Evolutionary conservation across 345 rosid genomes (phyloP).

Genomic region (Murraya paniculata): DNA sequence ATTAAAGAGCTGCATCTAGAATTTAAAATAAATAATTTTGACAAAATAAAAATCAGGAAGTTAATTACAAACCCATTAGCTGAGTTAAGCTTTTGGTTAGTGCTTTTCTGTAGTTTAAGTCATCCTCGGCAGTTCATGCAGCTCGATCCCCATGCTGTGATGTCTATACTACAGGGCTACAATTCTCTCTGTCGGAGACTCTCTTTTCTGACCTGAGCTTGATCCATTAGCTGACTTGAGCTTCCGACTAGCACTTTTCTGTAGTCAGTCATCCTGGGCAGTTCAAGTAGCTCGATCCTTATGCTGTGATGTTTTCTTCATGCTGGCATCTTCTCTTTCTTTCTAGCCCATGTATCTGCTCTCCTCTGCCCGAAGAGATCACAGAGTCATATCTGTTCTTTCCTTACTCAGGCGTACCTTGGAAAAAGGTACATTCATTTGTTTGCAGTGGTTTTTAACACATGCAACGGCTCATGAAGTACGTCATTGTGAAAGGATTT

Average conservation of each 20-base stretch:
- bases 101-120: not conserved
- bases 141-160: not conserved
- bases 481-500: not conserved
- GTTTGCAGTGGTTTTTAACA: not conserved
- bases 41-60: too few species aligned
- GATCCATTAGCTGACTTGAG: not conserved
- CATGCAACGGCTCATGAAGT: not conserved
- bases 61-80: too few species aligned
- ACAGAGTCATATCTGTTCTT: not conserved
- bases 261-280: not conserved
- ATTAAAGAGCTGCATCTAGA: too few species aligned
- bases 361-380: not conserved
- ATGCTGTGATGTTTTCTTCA: not conserved
- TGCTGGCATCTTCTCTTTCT: not conserved
- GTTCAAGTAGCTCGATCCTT: not conserved
- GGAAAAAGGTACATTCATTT: not conserved
- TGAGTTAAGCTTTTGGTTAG: not conserved
- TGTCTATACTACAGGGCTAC: not conserved
- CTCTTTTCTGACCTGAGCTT: too few species aligned
- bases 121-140: not conserved
- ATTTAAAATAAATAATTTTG: too few species aligned
- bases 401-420: not conserved
- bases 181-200: not conserved
- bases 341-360: not conserved
- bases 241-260: not conserved